Base-by-base conservation (phyloP, 139 green algal species). In the Micractinium sp. region DNA sequence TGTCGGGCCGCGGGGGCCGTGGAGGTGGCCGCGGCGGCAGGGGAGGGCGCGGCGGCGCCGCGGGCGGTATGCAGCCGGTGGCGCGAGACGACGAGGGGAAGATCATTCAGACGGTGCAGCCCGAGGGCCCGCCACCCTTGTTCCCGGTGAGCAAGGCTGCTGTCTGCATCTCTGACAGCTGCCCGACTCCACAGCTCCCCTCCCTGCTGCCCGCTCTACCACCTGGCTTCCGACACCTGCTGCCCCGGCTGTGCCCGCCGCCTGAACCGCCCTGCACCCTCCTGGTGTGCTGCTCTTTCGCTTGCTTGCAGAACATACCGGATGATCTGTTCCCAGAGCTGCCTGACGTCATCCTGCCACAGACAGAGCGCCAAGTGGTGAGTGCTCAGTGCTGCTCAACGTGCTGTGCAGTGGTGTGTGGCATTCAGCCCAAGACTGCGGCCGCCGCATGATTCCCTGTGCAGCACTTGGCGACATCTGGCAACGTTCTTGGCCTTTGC, bases 291-390 rank as follows among this genome's bases (percentile, higher is more conserved):
- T 82, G 63, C 63, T 27, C 12, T 12, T n/a, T 31, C 63, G 9
- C 63, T 23, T 12, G 20, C 63, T 27, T 71, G 63, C 63, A 71
- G 63, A 16, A 71, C 0, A 76, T 89, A 16, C 0, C 41, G 0
- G 60, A 79, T 33, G 60, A 33, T 2, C 15, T 76, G 4, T 80
- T 89, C 12, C 86, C 86, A 1, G 86, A 79, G 25, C 14, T 82
- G 29, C 47, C 73, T 38, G 60, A 82, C 33, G 56, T 29, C 4
- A 69, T 89, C 31, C 61, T 77, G 16, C 15, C 75, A 16, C 39
- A 36, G 19, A 89, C 86, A 3, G 76, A 89, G 86, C 75, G 86
- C 56, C 76, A 85, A 39, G 76, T 89, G 75, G 86, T 89, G 76
- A 41, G 86, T 36, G 15, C n/a, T 22, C 14, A 31, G 22, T 14